Evolutionary conservation across 495 filamentous ascomycete species (phyloP).

Genomic region (Sphaerosporella brunnea): DNA sequence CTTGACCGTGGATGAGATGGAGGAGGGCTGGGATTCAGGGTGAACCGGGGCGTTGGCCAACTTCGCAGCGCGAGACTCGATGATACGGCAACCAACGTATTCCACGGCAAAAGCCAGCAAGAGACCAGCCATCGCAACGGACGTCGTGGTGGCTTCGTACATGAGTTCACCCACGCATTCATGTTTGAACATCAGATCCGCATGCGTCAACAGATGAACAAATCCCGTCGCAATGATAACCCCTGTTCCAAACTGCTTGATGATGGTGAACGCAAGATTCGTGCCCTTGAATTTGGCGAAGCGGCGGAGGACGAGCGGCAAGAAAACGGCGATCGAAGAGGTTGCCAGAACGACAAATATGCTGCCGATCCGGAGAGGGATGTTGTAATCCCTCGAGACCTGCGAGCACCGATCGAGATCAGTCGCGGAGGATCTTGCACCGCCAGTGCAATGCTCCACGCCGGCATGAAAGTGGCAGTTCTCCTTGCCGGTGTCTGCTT

Average conservation of each 20-base stretch:
- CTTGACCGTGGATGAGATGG: not conserved
- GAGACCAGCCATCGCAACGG: conserved; percentile 47
- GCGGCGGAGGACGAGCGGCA: conserved; percentile 28
- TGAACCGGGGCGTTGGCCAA: not conserved
- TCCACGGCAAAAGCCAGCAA: conserved; percentile 47
- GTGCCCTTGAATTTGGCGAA: conserved; percentile 6
- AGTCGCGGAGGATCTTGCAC: conserved; percentile 10
- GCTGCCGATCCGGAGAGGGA: conserved; percentile 40
- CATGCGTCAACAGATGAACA: conserved; percentile 51
- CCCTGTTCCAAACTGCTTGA: conserved; percentile 59
- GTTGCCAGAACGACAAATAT: conserved; percentile 42
- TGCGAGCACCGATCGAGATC: conserved; percentile 28
- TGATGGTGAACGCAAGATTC: conserved; percentile 32
- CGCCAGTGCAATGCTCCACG: conserved; percentile 41
- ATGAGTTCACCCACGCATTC: conserved; percentile 41
- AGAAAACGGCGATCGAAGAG: conserved; percentile 32
- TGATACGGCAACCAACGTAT: conserved; percentile 36
- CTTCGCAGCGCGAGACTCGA: conserved; percentile 11
- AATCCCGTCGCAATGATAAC: conserved; percentile 56
- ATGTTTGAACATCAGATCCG: conserved; percentile 43
- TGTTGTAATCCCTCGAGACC: conserved; percentile 38
- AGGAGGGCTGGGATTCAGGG: not conserved
- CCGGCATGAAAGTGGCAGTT: conserved; percentile 52
- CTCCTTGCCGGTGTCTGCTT: conserved; percentile 8
- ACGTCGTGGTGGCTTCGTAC: conserved; percentile 44